phyloP scores from a whole-genome alignment of 208 protist species.

The Herpetomonas samuelpessoai region DNA sequence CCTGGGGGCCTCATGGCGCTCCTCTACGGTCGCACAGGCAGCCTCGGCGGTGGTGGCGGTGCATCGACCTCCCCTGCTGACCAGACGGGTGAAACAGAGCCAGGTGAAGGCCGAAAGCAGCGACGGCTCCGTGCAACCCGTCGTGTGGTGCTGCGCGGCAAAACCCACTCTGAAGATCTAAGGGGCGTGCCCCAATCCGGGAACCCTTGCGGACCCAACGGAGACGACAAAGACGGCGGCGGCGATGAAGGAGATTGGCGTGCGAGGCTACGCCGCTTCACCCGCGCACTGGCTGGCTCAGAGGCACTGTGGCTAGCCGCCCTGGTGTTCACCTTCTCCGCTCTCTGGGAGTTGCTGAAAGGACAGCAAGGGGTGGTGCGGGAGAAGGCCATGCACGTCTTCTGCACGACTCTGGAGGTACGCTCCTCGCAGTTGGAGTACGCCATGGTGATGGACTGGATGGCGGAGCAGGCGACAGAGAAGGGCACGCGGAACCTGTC shows the following conservation, averaged over 20 bases:
- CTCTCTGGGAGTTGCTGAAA: slow-evolving; percentile 67
- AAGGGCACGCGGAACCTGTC: slow-evolving; percentile 61
- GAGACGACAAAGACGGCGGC: neutral
- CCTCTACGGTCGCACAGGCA: slow-evolving; percentile 36
- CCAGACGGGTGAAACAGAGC: neutral
- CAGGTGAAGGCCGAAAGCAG: neutral
- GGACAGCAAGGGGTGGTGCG: slow-evolving; percentile 42
- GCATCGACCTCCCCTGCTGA: too few species aligned
- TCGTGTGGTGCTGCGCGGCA: neutral
- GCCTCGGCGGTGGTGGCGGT: neutral
- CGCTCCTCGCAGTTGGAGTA: slow-evolving; percentile 86
- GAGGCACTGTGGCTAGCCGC: slow-evolving; percentile 53
- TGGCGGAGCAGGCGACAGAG: slow-evolving; percentile 69
- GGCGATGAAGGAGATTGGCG: neutral
- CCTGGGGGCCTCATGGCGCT: slow-evolving; percentile 65
- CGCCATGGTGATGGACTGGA: slow-evolving; percentile 89
- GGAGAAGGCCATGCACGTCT: slow-evolving; percentile 44
- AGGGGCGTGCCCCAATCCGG: neutral
- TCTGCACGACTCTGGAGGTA: slow-evolving; percentile 77
- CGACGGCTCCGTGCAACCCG: too few species aligned
- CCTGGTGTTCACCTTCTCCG: slow-evolving; percentile 59
- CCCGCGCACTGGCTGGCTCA: slow-evolving; percentile 19
- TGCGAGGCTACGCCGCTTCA: neutral
- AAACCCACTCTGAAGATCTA: neutral
- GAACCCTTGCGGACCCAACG: neutral